Evolutionary conservation across 1,139 yeast species (phyloP).

Genomic region (Zygosaccharomyces sapae): DNA sequence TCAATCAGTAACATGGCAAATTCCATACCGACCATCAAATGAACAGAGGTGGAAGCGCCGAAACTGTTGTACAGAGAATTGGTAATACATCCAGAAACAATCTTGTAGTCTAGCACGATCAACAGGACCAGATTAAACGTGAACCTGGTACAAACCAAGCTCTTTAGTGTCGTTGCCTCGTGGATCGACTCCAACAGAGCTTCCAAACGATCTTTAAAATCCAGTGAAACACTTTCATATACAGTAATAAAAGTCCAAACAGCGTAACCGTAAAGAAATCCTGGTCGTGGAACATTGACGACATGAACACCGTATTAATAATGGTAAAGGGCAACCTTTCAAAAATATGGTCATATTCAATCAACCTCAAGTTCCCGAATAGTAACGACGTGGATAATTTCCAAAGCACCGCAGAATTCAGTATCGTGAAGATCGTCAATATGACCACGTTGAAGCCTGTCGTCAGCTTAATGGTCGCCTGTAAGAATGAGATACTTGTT

Average conservation of each 20-base stretch:
- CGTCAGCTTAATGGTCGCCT: constrained; percentile 39
- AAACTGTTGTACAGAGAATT: constrained; percentile 17
- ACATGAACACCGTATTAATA: constrained; percentile 59
- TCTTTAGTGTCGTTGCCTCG: constrained; percentile 37
- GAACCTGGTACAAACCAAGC: constrained; percentile 38
- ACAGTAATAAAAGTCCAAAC: constrained; percentile 44
- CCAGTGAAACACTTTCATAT: constrained; percentile 71
- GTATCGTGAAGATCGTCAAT: constrained; percentile 32
- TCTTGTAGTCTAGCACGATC: constrained; percentile 46
- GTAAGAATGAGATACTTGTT: constrained; percentile 24
- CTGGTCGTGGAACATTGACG: constrained; percentile 57
- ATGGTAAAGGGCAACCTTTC: constrained; percentile 66
- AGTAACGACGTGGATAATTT: constrained; percentile 40
- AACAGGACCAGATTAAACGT: constrained; percentile 43
- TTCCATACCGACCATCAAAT: constrained; percentile 66
- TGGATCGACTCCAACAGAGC: constrained; percentile 41
- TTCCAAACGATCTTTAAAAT: constrained; percentile 59
- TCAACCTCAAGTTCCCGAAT: constrained; percentile 71
- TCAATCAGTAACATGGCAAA: constrained; percentile 66
- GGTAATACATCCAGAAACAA: constrained; percentile 51
- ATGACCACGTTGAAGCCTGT: constrained; percentile 43
- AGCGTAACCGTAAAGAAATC: constrained; percentile 46
- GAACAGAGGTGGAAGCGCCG: constrained; percentile 49
- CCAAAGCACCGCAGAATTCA: constrained; percentile 32
- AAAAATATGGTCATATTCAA: constrained; percentile 74